Evolutionary conservation across 768 basidiomycete genomes (phyloP), one percentile per base, ranked within the genome.

Genomic region (Lactarius tabidus): DNA sequence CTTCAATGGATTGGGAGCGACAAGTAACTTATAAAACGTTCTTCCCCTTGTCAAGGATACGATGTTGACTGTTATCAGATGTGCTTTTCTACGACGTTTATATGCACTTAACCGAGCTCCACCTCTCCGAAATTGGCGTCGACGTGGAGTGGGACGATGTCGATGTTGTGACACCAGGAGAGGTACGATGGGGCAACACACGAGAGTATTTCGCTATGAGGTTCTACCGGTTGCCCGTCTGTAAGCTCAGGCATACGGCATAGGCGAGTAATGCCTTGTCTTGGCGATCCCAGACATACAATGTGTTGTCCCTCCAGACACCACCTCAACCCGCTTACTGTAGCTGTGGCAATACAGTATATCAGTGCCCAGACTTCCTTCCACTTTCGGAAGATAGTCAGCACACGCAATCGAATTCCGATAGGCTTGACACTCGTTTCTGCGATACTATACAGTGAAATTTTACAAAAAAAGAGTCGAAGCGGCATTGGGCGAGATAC

Each of bases 1-100:
- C 77, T 99, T 98, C 82, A 93, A 99, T 72, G 97, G 97, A 15
- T 83, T 99, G 10, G 97, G 93, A 18, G 96, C 95, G 35, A 98
- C 94, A 9, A 94, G 93, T 90, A 72, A 74, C 23, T 48, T 43
- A 43, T 43, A n/a, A 88, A 66, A 45, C 12, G 20, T 26, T 28
- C 39, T 60, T 53, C 12, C 26, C 53, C 43, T 52, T 26, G 14
- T 18, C 39, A 26, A 14, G 29, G 54, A 45, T 29, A 58, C 8
- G 35, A 54, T 26, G 29, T 38, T 57, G 36, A 66, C 52, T n/a
- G 28, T 29, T 1, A 18, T 15, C 71, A 96, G 94, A 95, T 77
- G 80, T 87, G 0, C 78, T 89, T 9, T 94, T 95, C 72, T 94
- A 97, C 74, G 93, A 97, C 71, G 91, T 98, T 9, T 96, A 93